Base-by-base conservation (phyloP, 352 stramenopile species). In the Phytophthora pisi region DNA sequence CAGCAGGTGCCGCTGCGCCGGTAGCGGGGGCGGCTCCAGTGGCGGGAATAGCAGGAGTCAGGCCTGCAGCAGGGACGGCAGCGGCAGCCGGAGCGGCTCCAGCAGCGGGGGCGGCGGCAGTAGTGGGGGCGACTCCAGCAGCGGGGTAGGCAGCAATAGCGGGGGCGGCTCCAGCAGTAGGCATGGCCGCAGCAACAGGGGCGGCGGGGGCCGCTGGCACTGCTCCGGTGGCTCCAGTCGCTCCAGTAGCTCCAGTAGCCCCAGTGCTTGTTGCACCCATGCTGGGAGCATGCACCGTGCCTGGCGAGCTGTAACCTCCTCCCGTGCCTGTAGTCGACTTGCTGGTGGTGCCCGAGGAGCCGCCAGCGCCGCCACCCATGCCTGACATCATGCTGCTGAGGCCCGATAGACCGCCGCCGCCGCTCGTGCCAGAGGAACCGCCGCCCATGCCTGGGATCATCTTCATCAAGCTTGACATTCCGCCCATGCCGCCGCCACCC, bases 381-480 rank as follows among this genome's bases (percentile, higher is more conserved):
- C 43, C 43, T n/a, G 43, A 26, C 16, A 50, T 50, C 43, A 50
- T 26, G n/a, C 18, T 50, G 43, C n/a, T 50, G 4, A 50, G 43
- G 43, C 43, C 18, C 18, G 43, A 50, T 3, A 50, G 16, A 50
- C 43, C 43, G 18, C 43, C 43, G 24, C 43, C 43, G 24, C 31
- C 9, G 31, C 43, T 26, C 6, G 18, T 50, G n/a, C 43, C 43
- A 26, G 43, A 20, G 15, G 10, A 26, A 11, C 5, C 16, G 8
- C 43, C 43, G 10, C 51, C 51, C 7, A 38, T 31, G n/a, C 51
- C 51, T 28, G 51, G 30, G 18, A 45, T 57, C 30, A 57, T 57
- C 51, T 57, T 57, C 26, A 15, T 57, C 0, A 57, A 9, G 26
- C 30, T 30, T 2, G 51, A 45, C 43, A 50, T 50, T 11, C 43